Evolutionary conservation across 495 filamentous ascomycete species (phyloP).

Genomic region (Neurospora sp.): DNA sequence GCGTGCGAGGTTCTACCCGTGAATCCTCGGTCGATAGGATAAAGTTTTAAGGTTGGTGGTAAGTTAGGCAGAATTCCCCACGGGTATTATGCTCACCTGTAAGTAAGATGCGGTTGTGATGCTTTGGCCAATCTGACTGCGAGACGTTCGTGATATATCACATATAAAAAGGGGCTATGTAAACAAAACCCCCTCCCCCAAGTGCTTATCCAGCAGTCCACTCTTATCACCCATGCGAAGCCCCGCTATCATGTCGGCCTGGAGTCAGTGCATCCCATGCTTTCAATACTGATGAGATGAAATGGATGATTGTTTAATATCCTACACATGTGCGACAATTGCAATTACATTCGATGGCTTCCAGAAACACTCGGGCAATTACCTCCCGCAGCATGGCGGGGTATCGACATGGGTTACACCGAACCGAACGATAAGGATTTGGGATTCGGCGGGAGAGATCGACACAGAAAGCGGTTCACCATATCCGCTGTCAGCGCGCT

Average conservation of each 20-base stretch:
- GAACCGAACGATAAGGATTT: background rate
- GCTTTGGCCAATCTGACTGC: background rate
- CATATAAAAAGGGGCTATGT: background rate
- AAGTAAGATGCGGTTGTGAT: background rate
- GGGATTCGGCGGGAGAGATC: background rate
- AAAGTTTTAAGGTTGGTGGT: background rate
- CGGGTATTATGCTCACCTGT: background rate
- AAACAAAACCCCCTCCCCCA: background rate
- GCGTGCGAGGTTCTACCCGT: background rate
- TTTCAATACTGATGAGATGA: background rate
- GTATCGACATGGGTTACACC: background rate
- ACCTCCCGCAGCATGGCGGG: background rate
- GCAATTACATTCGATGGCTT: background rate
- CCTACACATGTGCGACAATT: background rate
- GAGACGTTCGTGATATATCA: background rate
- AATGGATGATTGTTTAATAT: background rate
- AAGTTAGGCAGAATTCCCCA: background rate
- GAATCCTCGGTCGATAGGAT: background rate
- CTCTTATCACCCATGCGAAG: background rate
- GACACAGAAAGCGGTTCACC: background rate
- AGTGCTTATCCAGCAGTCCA: background rate
- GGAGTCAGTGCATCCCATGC: background rate
- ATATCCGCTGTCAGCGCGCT: background rate
- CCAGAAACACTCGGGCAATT: background rate
- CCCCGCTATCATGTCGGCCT: background rate